Percentiles rank a stretch among this genome's conserved stretches.
Conservation (phyloP, 306 rosid genomes). For the Erythrophleum fordii region DNA sequence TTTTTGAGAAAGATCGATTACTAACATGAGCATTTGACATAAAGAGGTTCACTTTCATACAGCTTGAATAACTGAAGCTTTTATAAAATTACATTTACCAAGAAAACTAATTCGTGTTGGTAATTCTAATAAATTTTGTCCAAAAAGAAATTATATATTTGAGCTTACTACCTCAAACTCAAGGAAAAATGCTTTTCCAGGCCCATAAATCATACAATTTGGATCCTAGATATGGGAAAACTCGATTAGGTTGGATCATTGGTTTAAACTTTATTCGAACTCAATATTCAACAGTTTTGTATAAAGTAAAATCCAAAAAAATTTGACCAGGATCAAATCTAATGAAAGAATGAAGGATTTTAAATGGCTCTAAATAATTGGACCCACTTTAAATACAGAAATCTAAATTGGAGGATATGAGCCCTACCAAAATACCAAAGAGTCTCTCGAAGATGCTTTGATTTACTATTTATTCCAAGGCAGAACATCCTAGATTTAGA, state of each 20-base stretch:
- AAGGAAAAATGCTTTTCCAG: background rate
- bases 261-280: background rate
- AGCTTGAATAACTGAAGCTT: background rate
- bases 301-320: background rate
- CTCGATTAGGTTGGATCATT: background rate
- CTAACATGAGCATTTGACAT: too few relatives aligned
- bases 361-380: background rate
- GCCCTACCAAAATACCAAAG: background rate
- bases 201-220: background rate
- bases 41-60: too few relatives aligned
- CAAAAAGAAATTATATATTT: background rate
- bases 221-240: background rate
- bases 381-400: slow-evolving; percentile 20
- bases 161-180: background rate
- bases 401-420: background rate
- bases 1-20: too few relatives aligned
- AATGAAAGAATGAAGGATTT: background rate
- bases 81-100: background rate
- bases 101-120: background rate
- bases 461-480: slow-evolving; percentile 29
- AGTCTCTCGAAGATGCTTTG: slow-evolving; percentile 9
- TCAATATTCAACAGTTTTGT: background rate
- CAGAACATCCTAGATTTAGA: slow-evolving; percentile 29
- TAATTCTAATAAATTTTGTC: background rate
- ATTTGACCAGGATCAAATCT: background rate